phyloP scores from a whole-genome alignment of 768 basidiomycete species.

The Mycena rebaudengoi region DNA sequence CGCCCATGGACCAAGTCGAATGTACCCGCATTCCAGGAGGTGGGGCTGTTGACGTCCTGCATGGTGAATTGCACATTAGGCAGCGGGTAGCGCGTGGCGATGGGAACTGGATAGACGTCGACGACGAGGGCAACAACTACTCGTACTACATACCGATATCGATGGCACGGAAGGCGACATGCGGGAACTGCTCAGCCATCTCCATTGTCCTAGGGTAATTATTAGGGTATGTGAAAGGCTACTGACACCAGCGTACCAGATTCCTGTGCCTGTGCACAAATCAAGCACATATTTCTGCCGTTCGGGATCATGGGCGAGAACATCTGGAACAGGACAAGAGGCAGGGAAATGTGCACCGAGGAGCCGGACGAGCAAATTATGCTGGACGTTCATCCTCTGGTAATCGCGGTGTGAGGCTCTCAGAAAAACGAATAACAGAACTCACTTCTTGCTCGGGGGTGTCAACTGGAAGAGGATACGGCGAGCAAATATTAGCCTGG shows the following conservation, averaged over 20 bases:
- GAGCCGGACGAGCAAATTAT: conserved; percentile 57
- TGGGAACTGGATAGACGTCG: conserved; percentile 63
- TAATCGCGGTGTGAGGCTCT: not conserved
- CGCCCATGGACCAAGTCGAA: conserved; percentile 78
- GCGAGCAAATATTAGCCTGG: conserved; percentile 61
- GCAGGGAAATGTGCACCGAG: conserved; percentile 67
- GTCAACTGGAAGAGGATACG: conserved; percentile 81
- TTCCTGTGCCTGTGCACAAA: conserved; percentile 79
- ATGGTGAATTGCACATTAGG: conserved; percentile 73
- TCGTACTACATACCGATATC: too few relatives aligned
- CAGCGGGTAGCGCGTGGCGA: conserved; percentile 69
- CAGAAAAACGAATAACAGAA: conserved; percentile 12
- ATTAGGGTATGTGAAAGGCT: conserved; percentile 15
- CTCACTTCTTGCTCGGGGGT: conserved; percentile 72
- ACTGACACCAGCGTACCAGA: conserved; percentile 58
- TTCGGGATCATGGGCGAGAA: conserved; percentile 50
- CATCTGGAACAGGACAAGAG: conserved; percentile 56
- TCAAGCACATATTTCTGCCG: conserved; percentile 68
- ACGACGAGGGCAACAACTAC: conserved; percentile 23
- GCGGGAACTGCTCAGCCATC: conserved; percentile 73
- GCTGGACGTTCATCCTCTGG: conserved; percentile 65
- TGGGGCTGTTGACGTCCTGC: conserved; percentile 62
- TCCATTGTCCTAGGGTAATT: conserved; percentile 70
- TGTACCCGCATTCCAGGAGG: conserved; percentile 59
- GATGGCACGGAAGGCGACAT: conserved; percentile 71